Base-by-base conservation (phyloP, 495 filamentous ascomycete species). In the Hypoxylon crocopeplum region DNA sequence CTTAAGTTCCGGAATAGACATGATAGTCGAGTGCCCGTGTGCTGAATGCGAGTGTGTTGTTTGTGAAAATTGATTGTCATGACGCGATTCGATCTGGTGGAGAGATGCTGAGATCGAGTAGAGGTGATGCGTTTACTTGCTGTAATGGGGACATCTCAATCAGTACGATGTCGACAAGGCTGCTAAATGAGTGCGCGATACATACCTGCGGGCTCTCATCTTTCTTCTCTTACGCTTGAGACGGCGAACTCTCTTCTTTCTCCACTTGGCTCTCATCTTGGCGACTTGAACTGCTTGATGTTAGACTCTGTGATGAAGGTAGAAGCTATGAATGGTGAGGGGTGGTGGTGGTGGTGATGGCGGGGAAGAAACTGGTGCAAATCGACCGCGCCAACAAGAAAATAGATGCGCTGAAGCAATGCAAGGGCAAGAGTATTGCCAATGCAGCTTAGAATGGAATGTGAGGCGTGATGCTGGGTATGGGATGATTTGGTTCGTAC, bases 211-310 rank as follows among this genome's bases (percentile, higher is more conserved):
- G 66, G 92, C 93, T 75, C 93, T 87, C 80, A 92, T 94, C 92
- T 97, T 97, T 91, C 93, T 93, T 78, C 93, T 88, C 92, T 97
- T 97, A 77, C 91, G 86, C 87, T 97, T 97, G 79, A 97, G 89
- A 79, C 93, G 87, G 64, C 93, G 88, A 82, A 95, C 91, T 74
- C 93, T 84, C 92, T 97, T 97, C 90, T 97, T 97, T 86, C 92
- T 92, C 92, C 92, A 97, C 84, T 97, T 97, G 70, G 90, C 91
- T 92, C 92, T 92, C 92, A 97, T 95, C 86, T 85, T 93, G 86
- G 81, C 68, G 56, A 64, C 68, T 71, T 17, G 12, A 52, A 69
- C 64, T 55, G 54, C 68, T 66, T 30, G 2, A 11, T 49, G 44
- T 66, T 56, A 69, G 62, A 48, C 29, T 3, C 40, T 29, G 24